phyloP scores from a whole-genome alignment of 1,284 basidiomycete species.

The Athelia psychrophila region DNA sequence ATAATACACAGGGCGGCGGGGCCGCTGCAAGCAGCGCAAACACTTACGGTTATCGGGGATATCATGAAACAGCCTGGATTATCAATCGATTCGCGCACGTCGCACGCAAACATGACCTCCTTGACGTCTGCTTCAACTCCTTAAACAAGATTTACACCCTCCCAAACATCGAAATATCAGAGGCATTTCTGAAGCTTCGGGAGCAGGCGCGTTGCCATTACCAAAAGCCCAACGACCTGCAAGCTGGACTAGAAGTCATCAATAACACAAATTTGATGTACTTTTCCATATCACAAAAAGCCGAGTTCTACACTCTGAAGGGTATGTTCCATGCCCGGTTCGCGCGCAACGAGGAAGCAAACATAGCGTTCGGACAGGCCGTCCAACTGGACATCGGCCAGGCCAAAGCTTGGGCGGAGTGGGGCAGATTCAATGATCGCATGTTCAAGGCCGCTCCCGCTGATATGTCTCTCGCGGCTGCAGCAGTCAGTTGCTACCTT shows the following conservation, averaged over 20 bases:
- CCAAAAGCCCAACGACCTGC: constrained; percentile 91
- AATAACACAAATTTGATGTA: constrained; percentile 99
- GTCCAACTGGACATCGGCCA: constrained; percentile 95
- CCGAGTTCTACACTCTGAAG: constrained; percentile 99
- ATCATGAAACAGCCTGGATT: constrained; percentile 99
- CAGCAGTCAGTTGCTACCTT: constrained; percentile 96
- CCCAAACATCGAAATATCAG: constrained; percentile 99
- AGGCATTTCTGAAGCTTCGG: constrained; percentile 97
- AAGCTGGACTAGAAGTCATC: constrained; percentile 95
- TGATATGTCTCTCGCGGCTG: constrained; percentile 79
- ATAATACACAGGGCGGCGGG: constrained; percentile 45
- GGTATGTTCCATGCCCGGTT: constrained; percentile 97
- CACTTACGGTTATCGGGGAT: constrained; percentile 97
- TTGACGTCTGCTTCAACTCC: constrained; percentile 94
- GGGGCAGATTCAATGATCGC: constrained; percentile 94
- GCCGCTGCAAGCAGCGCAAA: constrained; percentile 58
- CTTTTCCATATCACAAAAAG: constrained; percentile 93
- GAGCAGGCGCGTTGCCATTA: constrained; percentile 99
- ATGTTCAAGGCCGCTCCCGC: constrained; percentile 84
- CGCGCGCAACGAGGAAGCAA: constrained; percentile 88
- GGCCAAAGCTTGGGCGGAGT: constrained; percentile 98
- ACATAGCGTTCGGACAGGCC: constrained; percentile 90
- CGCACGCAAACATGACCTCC: constrained; percentile 93
- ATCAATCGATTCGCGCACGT: constrained; percentile 99
- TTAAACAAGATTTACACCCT: constrained; percentile 98